Evolutionary conservation across 2,329 filamentous ascomycete species (phyloP).

Genomic region (Sporothrix phasma): DNA sequence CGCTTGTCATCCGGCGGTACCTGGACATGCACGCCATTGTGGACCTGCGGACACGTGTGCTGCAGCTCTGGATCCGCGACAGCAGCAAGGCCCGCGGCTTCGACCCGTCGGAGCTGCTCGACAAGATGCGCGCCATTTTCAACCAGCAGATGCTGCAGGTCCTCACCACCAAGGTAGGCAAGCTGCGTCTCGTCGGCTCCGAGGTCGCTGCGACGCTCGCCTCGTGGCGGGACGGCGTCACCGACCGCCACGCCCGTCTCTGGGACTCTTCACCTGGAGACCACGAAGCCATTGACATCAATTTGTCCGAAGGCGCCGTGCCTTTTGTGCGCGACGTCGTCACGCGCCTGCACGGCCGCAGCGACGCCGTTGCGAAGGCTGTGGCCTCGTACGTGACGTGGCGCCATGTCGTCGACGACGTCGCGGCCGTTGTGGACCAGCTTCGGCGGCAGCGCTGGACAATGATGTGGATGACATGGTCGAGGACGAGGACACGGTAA

Average conservation of each 20-base stretch:
- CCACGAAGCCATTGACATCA: slow-evolving; percentile 42
- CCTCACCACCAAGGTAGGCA: slow-evolving; percentile 52
- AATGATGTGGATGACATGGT: slow-evolving; percentile 65
- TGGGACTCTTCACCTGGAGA: slow-evolving; percentile 41
- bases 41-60: slow-evolving; percentile 56
- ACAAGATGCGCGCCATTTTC: slow-evolving; percentile 57
- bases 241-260: slow-evolving; percentile 43
- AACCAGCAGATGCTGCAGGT: slow-evolving; percentile 57
- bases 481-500: slow-evolving; percentile 62
- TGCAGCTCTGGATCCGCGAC: slow-evolving; percentile 67
- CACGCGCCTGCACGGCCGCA: slow-evolving; percentile 61
- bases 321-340: slow-evolving; percentile 60
- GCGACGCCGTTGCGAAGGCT: slow-evolving; percentile 52
- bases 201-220: slow-evolving; percentile 53
- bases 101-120: slow-evolving; percentile 57
- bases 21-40: slow-evolving; percentile 60
- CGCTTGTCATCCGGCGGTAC: slow-evolving; percentile 20
- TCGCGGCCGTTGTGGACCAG: slow-evolving; percentile 51
- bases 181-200: slow-evolving; percentile 54
- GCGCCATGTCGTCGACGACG: slow-evolving; percentile 61
- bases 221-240: slow-evolving; percentile 46
- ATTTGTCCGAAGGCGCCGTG: slow-evolving; percentile 54
- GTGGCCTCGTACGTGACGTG: slow-evolving; percentile 59
- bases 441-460: slow-evolving; percentile 62
- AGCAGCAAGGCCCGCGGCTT: slow-evolving; percentile 55